Base-by-base conservation (phyloP, 2,329 filamentous ascomycete genomes). In the Teratosphaeria gauchensis region DNA sequence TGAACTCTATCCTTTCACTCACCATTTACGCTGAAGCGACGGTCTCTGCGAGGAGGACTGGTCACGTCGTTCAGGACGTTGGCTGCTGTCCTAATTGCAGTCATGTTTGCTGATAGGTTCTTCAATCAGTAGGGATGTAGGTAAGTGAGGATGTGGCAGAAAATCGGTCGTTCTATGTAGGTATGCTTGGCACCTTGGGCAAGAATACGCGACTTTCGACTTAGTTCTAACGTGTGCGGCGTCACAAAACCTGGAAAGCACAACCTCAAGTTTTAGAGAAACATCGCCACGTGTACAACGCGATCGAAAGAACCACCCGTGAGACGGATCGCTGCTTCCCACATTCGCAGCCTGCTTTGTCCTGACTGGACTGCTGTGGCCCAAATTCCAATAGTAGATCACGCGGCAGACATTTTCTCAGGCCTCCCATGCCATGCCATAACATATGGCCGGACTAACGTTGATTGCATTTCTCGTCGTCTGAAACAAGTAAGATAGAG, bases 21-120 rank as follows among this genome's bases (percentile, higher is more conserved):
- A 48, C 42, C 42, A 16, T 48, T 48, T n/a, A 48, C 42, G 19
- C 42, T 48, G 19, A 48, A 48, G 42, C 42, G 42, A 7, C 42
- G 42, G 42, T 48, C 42, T 21, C 19, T 48, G 16, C 42, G 42
- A 16, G 19, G 24, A 35, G 56, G 32, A 4, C 8, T 35, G 7
- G 54, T 19, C 35, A 24, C 54, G 31, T 46, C 31, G 30, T 35
- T 31, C 6, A 55, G 35, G 31, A 55, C 54, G 14, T 35, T 35
- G 14, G 31, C 32, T 9, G 28, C 57, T 24, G 35, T 38, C n/a
- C n/a, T 21, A 7, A 56, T 46, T 4, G 58, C 32, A 14, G 58
- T 54, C 58, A 56, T 58, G n/a, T 19, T 54, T 32, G 55, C 55
- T 16, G 54, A 48, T 48, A 48, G 4, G 14, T 16, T 42, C 42